A percentile compares a stretch with the other conserved stretches of the same genome.
Evolutionary conservation across 2,329 filamentous ascomycete genomes (phyloP).

Genomic region (Pseudopyricularia cyperi): DNA sequence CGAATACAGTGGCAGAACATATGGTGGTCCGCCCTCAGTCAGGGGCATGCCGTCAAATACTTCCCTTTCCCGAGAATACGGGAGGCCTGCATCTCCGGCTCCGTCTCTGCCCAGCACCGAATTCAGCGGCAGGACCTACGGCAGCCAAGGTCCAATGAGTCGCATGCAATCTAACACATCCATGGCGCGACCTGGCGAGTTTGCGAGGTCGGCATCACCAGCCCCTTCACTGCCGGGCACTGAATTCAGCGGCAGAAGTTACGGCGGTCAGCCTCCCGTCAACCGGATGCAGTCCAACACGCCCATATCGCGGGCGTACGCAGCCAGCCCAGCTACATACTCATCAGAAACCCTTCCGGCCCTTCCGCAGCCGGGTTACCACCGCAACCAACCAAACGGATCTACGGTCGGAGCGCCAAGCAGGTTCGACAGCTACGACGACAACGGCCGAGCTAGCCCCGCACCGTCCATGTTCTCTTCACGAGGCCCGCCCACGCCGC

Average conservation of each 20-base stretch:
- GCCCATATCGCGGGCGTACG: conserved; percentile 8
- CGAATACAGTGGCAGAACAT: conserved; percentile 6
- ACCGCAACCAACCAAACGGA: conserved; percentile 2
- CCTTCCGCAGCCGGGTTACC: conserved; percentile 12
- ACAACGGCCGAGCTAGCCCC: conserved; percentile 14
- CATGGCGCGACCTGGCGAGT: conserved; percentile 13
- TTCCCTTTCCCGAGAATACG: conserved; percentile 9
- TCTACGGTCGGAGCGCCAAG: background rate
- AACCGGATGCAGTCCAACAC: conserved; percentile 8
- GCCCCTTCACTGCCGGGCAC: conserved; percentile 9
- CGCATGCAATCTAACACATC: conserved; percentile 6
- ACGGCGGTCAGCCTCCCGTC: conserved; percentile 9
- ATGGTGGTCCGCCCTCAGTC: conserved; percentile 9
- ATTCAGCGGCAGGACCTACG: conserved; percentile 8
- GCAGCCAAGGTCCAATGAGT: conserved; percentile 8
- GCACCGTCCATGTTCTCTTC: conserved; percentile 16
- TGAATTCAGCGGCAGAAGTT: conserved; percentile 6
- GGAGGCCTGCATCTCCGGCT: conserved; percentile 9
- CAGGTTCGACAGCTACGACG: background rate
- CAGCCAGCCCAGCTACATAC: conserved; percentile 12
- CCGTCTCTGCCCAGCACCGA: conserved; percentile 8
- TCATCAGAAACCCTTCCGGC: conserved; percentile 11
- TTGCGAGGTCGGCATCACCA: conserved; percentile 16
- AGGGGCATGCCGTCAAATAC: conserved; percentile 8
- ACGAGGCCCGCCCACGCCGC: conserved; percentile 3